Evolutionary conservation across 192 early-diverging fungal genomes (phyloP).

Genomic region (Gamsiella multidivaricata): DNA sequence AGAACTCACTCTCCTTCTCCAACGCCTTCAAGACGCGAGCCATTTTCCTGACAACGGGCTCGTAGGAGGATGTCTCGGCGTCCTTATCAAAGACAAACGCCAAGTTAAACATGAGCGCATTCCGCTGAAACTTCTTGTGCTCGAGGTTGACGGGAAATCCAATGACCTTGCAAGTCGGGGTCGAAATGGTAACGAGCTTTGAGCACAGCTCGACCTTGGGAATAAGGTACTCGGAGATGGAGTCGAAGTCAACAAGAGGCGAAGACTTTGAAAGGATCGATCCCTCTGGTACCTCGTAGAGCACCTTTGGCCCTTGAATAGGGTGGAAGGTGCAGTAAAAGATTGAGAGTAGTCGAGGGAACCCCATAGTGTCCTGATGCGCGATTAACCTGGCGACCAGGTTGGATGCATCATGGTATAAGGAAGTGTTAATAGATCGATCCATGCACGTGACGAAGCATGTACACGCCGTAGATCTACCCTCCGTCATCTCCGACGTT

Average conservation of each 20-base stretch:
- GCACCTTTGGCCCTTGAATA: slow-evolving; percentile 78
- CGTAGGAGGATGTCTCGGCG: slow-evolving; percentile 84
- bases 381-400: background rate
- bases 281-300: slow-evolving; percentile 82
- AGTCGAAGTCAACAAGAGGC: slow-evolving; percentile 77
- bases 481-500: background rate
- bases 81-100: slow-evolving; percentile 93
- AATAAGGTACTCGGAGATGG: slow-evolving; percentile 85
- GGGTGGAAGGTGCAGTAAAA: slow-evolving; percentile 87
- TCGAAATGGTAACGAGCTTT: slow-evolving; percentile 78
- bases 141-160: slow-evolving; percentile 81
- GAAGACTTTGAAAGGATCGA: slow-evolving; percentile 64
- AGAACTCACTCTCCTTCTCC: slow-evolving; percentile 69
- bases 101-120: slow-evolving; percentile 91
- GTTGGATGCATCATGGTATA: too few relatives aligned
- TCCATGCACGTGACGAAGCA: background rate
- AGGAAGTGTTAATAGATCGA: too few relatives aligned
- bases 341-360: slow-evolving; percentile 76
- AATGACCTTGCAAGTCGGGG: slow-evolving; percentile 76
- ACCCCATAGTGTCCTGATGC: slow-evolving; percentile 27
- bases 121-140: slow-evolving; percentile 78
- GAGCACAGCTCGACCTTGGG: slow-evolving; percentile 83
- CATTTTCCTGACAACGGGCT: slow-evolving; percentile 90
- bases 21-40: slow-evolving; percentile 82
- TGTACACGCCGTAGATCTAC: background rate